Percentiles rank a stretch among this genome's conserved stretches.
phyloP scores from a whole-genome alignment of 2,329 filamentous ascomycete genomes.

The Penicillium sp. region DNA sequence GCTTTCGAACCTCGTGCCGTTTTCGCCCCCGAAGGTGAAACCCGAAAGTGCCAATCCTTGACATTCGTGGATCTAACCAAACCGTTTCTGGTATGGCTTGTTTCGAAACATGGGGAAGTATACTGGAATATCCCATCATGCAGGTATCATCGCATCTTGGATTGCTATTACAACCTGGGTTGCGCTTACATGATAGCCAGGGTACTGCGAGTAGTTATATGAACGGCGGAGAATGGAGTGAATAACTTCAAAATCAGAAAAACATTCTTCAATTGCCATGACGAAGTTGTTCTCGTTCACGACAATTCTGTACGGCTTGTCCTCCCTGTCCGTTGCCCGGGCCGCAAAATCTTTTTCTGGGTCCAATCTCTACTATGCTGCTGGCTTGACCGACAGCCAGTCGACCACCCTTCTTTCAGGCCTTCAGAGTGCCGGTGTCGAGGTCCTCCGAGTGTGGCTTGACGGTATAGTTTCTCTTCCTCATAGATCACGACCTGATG shows the following conservation, averaged over 20 bases:
- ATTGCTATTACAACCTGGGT: neutral
- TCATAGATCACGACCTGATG: neutral
- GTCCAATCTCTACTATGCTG: slow-evolving; percentile 33
- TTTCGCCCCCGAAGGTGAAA: neutral
- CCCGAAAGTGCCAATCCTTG: neutral
- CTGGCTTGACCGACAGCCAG: slow-evolving; percentile 24
- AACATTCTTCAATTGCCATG: neutral
- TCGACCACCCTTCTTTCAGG: slow-evolving; percentile 21
- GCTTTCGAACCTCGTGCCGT: neutral
- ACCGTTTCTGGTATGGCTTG: neutral
- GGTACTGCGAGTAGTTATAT: neutral
- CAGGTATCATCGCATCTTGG: neutral
- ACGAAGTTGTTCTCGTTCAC: neutral
- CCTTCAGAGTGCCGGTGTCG: slow-evolving; percentile 21
- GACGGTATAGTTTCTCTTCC: slow-evolving; percentile 11
- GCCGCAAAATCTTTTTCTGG: slow-evolving; percentile 24
- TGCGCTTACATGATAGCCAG: neutral
- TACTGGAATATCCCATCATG: neutral
- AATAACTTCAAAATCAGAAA: neutral
- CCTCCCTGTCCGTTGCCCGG: neutral
- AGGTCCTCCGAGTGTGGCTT: slow-evolving; percentile 25
- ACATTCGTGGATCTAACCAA: neutral
- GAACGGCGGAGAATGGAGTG: neutral
- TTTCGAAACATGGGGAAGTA: neutral
- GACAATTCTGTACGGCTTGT: neutral